Evolutionary conservation across 495 filamentous ascomycete species (phyloP).

Genomic region (Aspergillus sclerotioniger): DNA sequence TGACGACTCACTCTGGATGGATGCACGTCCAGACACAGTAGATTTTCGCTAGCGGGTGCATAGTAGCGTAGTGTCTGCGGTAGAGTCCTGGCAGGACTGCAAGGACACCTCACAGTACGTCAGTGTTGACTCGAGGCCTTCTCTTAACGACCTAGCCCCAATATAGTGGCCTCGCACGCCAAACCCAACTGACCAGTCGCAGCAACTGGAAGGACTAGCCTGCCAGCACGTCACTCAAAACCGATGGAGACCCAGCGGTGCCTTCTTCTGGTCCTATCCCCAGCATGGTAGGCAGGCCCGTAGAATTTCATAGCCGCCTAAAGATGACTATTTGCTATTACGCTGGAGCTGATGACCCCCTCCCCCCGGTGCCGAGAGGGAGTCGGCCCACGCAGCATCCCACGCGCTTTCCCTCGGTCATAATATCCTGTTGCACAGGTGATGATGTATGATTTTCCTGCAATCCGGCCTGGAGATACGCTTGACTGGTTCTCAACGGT

Average conservation of each 20-base stretch:
- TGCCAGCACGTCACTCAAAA: conserved; percentile 16
- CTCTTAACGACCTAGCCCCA: conserved; percentile 16
- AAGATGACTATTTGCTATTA: conserved; percentile 12
- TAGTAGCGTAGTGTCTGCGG: conserved; percentile 4
- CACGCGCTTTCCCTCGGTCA: conserved; percentile 16
- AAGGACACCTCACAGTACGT: conserved; percentile 29
- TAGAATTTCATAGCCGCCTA: conserved; percentile 14
- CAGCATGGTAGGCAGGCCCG: conserved; percentile 9
- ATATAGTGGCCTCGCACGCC: conserved; percentile 17
- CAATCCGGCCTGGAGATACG: conserved; percentile 15
- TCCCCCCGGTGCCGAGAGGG: conserved; percentile 18
- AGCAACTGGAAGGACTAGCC: conserved; percentile 15
- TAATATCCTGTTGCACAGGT: conserved; percentile 18
- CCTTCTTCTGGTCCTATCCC: conserved; percentile 5
- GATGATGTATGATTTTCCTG: conserved; percentile 20
- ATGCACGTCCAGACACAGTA: conserved; percentile 3
- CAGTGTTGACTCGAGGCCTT: conserved; percentile 21
- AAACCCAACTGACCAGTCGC: conserved; percentile 20
- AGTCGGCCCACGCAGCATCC: conserved; percentile 22
- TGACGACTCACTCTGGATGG: conserved; percentile 2
- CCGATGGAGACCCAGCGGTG: conserved; percentile 14
- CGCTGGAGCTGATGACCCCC: conserved; percentile 22
- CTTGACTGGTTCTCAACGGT: conserved; percentile 14
- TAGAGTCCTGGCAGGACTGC: conserved; percentile 16
- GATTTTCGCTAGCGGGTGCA: conserved; percentile 8